phyloP scores from a whole-genome alignment of 495 filamentous ascomycete species.

The Penicillium maclennaniae region DNA sequence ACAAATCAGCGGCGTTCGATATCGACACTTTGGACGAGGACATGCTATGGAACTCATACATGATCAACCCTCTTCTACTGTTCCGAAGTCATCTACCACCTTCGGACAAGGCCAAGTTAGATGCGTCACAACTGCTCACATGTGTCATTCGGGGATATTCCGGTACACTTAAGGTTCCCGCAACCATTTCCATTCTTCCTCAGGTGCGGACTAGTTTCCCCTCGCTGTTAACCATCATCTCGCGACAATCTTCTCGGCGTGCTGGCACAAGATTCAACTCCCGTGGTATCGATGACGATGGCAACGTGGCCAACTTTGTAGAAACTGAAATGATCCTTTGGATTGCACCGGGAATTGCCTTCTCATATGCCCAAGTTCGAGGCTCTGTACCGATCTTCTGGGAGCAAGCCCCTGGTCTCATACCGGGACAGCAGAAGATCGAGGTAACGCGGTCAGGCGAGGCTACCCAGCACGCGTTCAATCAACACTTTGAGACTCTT shows the following conservation, averaged over 20 bases:
- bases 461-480: slow-evolving; percentile 91
- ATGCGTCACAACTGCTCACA: slow-evolving; percentile 82
- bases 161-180: slow-evolving; percentile 75
- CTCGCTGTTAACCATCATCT: slow-evolving; percentile 81
- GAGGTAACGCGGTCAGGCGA: slow-evolving; percentile 82
- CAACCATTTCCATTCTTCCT: slow-evolving; percentile 50
- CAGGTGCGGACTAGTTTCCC: slow-evolving; percentile 61
- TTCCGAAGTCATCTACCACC: slow-evolving; percentile 77
- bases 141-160: slow-evolving; percentile 94
- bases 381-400: slow-evolving; percentile 95
- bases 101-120: slow-evolving; percentile 68
- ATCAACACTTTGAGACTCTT: slow-evolving; percentile 84
- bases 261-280: slow-evolving; percentile 96
- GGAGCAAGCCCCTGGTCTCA: slow-evolving; percentile 84
- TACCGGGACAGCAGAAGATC: slow-evolving; percentile 94
- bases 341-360: slow-evolving; percentile 69
- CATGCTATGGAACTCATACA: slow-evolving; percentile 96
- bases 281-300: slow-evolving; percentile 94
- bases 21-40: slow-evolving; percentile 81
- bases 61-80: slow-evolving; percentile 86
- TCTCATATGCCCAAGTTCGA: slow-evolving; percentile 90
- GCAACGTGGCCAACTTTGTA: slow-evolving; percentile 92
- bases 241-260: slow-evolving; percentile 82
- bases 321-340: slow-evolving; percentile 66
- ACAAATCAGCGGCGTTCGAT: slow-evolving; percentile 60